Evolutionary conservation across 306 rosid species (phyloP), one percentile per base, ranked within the genome.

Genomic region (Luffa aegyptiaca): DNA sequence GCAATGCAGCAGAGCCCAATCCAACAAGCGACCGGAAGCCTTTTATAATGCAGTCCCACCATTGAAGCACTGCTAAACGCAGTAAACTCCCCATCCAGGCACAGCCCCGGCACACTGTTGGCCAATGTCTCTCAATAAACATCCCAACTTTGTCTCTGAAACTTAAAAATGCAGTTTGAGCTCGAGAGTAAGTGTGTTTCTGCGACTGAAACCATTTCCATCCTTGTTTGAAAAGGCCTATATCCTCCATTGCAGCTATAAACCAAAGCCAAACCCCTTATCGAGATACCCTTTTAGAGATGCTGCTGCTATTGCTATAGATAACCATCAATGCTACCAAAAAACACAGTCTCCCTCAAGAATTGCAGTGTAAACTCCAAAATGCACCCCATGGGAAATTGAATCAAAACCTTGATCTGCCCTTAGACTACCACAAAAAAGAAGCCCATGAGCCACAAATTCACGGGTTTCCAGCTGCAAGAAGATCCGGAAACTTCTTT

Each of bases 131-230:
- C 84, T 92, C 97, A 7, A 88, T 36, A 31, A 90, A 88, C 83
- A 85, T 18, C 59, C 88, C 84, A 68, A 78, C 83, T 83, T 72
- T 84, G 48, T 91, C 95, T 75, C 88, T 81, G 82, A 84, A 87
- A 66, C 89, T 81, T 59, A 83, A 55, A 59, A 88, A 80, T 0
- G 69, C 85, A 7, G 82, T 84, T 80, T 65, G 82, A 9, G 84
- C 90, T 2, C 86, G 91, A 65, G 83, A 85, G 71, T 83, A 92
- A 2, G 90, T 71, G 35, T 85, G 93, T 79, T 89, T 94, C 80
- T 90, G 96, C 0, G 87, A 89, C 58, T 82, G 87, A 82, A 94
- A 83, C 97, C 98, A 94, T 85, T 88, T 88, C 96, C 96, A 92
- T 45, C 83, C 92, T 85, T 94, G 98, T 73, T 90, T 90, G 69